These are phyloP conservation scores for Nakataea oryzae DNA, from an alignment of 2,329 filamentous ascomycete genomes.

Conservation along the genomic window DNA sequence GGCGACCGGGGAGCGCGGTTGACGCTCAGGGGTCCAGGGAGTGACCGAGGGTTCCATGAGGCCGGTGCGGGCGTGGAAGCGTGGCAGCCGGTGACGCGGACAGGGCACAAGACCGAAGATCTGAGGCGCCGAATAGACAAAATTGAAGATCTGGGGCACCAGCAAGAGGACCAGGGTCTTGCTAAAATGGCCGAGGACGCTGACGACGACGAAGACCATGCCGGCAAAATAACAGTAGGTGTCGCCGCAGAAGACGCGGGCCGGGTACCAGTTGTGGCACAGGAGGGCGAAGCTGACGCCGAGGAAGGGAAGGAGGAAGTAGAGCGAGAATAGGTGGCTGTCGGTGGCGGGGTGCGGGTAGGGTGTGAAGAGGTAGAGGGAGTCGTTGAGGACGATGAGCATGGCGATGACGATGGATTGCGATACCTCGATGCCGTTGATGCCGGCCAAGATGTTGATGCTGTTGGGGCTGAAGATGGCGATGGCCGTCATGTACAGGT, in stretches of 20 bases:
- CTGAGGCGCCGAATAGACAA: slow-evolving; percentile 85
- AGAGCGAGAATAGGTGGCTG: slow-evolving; percentile 91
- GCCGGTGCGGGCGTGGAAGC: slow-evolving; percentile 76
- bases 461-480: slow-evolving; percentile 97
- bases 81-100: slow-evolving; percentile 82
- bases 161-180: slow-evolving; percentile 90
- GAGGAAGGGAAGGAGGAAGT: slow-evolving; percentile 87
- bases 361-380: slow-evolving; percentile 71
- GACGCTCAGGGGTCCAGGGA: slow-evolving; percentile 56
- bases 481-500: slow-evolving; percentile 91
- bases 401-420: slow-evolving; percentile 86
- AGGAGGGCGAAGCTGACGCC: slow-evolving; percentile 82
- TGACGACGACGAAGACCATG: slow-evolving; percentile 97
- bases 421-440: slow-evolving; percentile 94
- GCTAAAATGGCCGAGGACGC: slow-evolving; percentile 94
- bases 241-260: slow-evolving; percentile 91
- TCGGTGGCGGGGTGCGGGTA: slow-evolving; percentile 91
- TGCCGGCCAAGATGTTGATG: slow-evolving; percentile 99
- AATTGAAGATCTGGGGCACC: slow-evolving; percentile 93
- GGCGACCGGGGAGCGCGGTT: slow-evolving; percentile 56
- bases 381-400: slow-evolving; percentile 77
- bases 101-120: slow-evolving; percentile 85
- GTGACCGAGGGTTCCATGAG: slow-evolving; percentile 81
- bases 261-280: slow-evolving; percentile 91
- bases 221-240: slow-evolving; percentile 99